Base-by-base conservation (phyloP, 2,329 filamentous ascomycete species). In the Colletotrichum spaethianum region DNA sequence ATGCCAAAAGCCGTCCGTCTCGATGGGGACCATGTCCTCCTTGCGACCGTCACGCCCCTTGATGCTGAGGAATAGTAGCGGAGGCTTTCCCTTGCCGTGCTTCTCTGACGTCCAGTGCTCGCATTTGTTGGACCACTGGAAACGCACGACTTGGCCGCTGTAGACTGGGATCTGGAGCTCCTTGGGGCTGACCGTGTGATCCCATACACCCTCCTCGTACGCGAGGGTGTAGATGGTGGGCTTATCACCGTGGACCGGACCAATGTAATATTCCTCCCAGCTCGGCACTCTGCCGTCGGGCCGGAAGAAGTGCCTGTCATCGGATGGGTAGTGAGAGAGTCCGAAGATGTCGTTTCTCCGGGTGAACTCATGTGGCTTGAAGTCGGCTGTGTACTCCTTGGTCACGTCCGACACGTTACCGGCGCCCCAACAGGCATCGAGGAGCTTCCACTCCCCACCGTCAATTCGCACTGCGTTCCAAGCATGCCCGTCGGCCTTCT, bases 401-500 rank as follows among this genome's bases (percentile, higher is more conserved):
- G 85, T 86, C 61, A 66, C 74, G 26, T 78, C 85, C 53, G 86
- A 82, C 11, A 97, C 82, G 73, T 90, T 86, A 2, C 96, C 96
- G 0, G 96, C 94, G 48, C 96, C 96, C 96, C 96, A 99, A 79
- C 96, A 98, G 0, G 93, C 83, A 78, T 99, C 96, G 60, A 98
- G 84, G 1, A 98, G 88, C 82, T 98, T 98, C 96, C 96, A 98
- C 75, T 91, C 89, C 2, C 94, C 94, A 33, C 91, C 89, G 77
- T 98, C 96, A 70, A 98, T 94, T 63, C 91, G 89, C 8, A 98
- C 94, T 0, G 93, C 95, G 78, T 98, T 98, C 96, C 96, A 98
- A 0, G 96, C 96, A 81, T 98, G 96, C 1, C 90, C 89, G 6
- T 83, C 86, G 0, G 89, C 83, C 63, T 91, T 84, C 26, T 87